A percentile compares a stretch with the other conserved stretches of the same genome.
phyloP scores from a whole-genome alignment of 2,329 filamentous ascomycete genomes.

The Beauveria sp. region DNA sequence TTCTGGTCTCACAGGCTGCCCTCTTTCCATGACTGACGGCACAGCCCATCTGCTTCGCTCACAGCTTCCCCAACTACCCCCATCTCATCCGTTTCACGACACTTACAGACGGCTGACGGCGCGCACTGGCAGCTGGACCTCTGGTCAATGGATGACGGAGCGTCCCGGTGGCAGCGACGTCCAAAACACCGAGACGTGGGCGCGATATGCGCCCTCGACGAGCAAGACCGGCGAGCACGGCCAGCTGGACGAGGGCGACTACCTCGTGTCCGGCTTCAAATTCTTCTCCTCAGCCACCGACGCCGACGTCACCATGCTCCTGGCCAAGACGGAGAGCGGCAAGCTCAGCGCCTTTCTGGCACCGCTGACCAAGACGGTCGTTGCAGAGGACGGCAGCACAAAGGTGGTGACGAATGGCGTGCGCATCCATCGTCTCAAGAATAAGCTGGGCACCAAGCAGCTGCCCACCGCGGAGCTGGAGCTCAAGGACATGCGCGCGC shows the following conservation, averaged over 20 bases:
- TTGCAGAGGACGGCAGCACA: not conserved
- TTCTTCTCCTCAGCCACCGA: slow-evolving; percentile 15
- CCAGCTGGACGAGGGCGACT: slow-evolving; percentile 12
- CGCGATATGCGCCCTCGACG: not conserved
- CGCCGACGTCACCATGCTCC: slow-evolving; percentile 12
- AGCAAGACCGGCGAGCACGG: not conserved
- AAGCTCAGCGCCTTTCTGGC: slow-evolving; percentile 14
- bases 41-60: slow-evolving; percentile 9
- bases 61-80: slow-evolving; percentile 5
- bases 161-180: slow-evolving; percentile 13
- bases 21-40: slow-evolving; percentile 13
- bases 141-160: slow-evolving; percentile 15
- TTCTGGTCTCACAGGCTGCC: slow-evolving; percentile 11
- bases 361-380: slow-evolving; percentile 7
- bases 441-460: slow-evolving; percentile 14
- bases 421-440: slow-evolving; percentile 14
- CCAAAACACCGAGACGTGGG: slow-evolving; percentile 14
- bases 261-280: slow-evolving; percentile 14
- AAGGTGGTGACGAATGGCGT: slow-evolving; percentile 12
- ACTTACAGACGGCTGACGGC: slow-evolving; percentile 5
- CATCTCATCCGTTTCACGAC: slow-evolving; percentile 11
- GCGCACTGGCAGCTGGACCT: slow-evolving; percentile 10
- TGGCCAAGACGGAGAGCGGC: slow-evolving; percentile 13
- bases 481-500: slow-evolving; percentile 11
- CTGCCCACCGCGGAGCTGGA: slow-evolving; percentile 14